A percentile compares a stretch with the other conserved stretches of the same genome.
These are phyloP conservation scores for Yarrowia alimentaria DNA, from an alignment of 805 yeast genomes.

Conservation along the genomic window DNA sequence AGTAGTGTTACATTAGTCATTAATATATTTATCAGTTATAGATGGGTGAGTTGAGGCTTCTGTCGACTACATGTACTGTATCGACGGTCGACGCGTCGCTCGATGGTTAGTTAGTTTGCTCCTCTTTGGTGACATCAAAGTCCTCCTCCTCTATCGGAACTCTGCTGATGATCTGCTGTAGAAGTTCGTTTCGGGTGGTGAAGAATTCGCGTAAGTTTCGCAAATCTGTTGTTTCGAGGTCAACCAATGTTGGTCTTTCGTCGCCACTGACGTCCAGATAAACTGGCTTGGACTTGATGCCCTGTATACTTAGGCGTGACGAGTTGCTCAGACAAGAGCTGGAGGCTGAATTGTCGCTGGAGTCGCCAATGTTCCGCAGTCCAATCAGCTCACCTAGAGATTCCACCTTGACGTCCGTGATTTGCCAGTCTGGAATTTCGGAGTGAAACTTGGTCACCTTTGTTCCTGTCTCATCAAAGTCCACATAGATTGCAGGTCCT, in stretches of 20 bases:
- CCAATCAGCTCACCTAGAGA: constrained; percentile 20
- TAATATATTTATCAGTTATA: constrained; percentile 31
- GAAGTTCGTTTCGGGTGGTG: not conserved
- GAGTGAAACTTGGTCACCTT: constrained; percentile 38
- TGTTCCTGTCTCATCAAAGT: constrained; percentile 40
- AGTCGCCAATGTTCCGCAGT: not conserved
- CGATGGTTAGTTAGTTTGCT: no score
- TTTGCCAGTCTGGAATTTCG: constrained; percentile 43
- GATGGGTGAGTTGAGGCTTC: not conserved
- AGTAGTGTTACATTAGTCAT: constrained; percentile 29
- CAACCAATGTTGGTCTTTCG: not conserved
- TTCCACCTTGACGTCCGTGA: constrained; percentile 34
- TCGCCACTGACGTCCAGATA: constrained; percentile 14
- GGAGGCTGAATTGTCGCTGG: no score
- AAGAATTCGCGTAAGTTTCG: constrained; percentile 1
- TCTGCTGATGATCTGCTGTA: constrained; percentile 2
- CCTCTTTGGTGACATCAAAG: not conserved
- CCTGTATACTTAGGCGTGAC: constrained; percentile 4
- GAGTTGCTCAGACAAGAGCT: not conserved
- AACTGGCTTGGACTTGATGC: constrained; percentile 8
- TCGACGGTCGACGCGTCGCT: no score
- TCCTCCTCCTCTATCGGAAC: not conserved
- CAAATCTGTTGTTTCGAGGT: not conserved
- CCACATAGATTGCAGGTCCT: constrained; percentile 37
- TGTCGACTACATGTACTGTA: no score